phyloP scores from a whole-genome alignment of 2,329 filamentous ascomycete genomes.

The Endocalyx cinctus region DNA sequence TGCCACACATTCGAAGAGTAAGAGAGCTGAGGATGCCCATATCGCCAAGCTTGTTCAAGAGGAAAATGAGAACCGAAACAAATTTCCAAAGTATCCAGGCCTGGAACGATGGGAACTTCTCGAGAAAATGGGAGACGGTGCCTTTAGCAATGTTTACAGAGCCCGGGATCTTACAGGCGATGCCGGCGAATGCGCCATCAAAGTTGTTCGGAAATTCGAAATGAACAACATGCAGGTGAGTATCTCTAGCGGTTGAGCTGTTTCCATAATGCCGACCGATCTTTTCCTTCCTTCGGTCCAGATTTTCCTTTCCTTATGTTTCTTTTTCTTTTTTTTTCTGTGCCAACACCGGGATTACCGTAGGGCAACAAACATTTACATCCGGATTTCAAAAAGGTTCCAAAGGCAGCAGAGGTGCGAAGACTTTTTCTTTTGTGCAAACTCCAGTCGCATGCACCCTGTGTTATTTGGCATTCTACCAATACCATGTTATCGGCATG shows the following conservation, averaged over 20 bases:
- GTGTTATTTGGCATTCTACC: too few relatives aligned
- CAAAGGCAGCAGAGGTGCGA: slow-evolving; percentile 96
- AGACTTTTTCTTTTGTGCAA: slow-evolving; percentile 36
- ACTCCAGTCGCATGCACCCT: slow-evolving; percentile 6
- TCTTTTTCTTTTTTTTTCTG: slow-evolving; percentile 27
- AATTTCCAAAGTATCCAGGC: slow-evolving; percentile 81
- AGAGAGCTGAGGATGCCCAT: slow-evolving; percentile 58
- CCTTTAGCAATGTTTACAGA: slow-evolving; percentile 97
- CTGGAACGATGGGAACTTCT: slow-evolving; percentile 80
- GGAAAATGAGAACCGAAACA: slow-evolving; percentile 79
- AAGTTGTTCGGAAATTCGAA: slow-evolving; percentile 97
- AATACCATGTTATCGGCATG: too few relatives aligned
- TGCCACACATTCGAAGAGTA: slow-evolving; percentile 33
- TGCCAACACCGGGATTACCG: slow-evolving; percentile 48
- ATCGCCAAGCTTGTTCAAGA: slow-evolving; percentile 85
- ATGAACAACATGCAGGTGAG: slow-evolving; percentile 99
- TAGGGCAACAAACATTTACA: slow-evolving; percentile 92
- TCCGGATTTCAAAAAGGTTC: slow-evolving; percentile 92
- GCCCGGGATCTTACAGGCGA: slow-evolving; percentile 71
- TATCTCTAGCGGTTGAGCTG: slow-evolving; percentile 33
- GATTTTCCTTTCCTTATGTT: slow-evolving; percentile 27
- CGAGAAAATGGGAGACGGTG: slow-evolving; percentile 98
- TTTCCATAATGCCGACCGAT: slow-evolving; percentile 19
- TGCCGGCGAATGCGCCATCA: slow-evolving; percentile 85
- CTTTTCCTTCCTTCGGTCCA: slow-evolving; percentile 25